Evolutionary conservation across 305 asterid species (phyloP).

Genomic region (Stenogyne calaminthoides): DNA sequence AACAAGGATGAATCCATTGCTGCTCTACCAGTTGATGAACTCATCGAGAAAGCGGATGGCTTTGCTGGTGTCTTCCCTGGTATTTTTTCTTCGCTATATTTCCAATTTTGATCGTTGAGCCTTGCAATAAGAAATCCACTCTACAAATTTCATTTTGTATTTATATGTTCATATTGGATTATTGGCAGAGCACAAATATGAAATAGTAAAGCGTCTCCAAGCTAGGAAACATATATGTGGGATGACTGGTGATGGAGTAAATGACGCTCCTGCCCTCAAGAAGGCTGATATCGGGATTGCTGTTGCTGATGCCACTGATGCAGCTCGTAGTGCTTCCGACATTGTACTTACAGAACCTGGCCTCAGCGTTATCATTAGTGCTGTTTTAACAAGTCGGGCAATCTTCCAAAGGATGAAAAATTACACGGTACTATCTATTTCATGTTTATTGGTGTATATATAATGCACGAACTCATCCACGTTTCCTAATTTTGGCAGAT

Average conservation of each 20-base stretch:
- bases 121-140: background rate
- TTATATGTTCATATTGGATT: constrained; percentile 30
- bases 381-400: constrained; percentile 97
- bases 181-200: constrained; percentile 89
- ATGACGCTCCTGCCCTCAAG: constrained; percentile 97
- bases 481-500: constrained; percentile 55
- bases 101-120: background rate
- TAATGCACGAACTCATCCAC: constrained; percentile 15
- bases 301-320: constrained; percentile 99
- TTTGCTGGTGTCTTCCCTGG: constrained; percentile 99
- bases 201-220: constrained; percentile 97
- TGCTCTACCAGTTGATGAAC: constrained; percentile 95
- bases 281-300: constrained; percentile 99
- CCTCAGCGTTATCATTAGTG: constrained; percentile 95
- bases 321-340: constrained; percentile 99
- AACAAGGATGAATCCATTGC: constrained; percentile 91
- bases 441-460: constrained; percentile 3
- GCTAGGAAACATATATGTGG: constrained; percentile 98
- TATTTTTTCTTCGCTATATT: constrained; percentile 22
- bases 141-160: constrained; percentile 4
- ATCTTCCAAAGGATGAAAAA: constrained; percentile 99
- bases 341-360: constrained; percentile 99
- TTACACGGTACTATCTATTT: constrained; percentile 66
- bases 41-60: constrained; percentile 97
- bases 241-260: constrained; percentile 99